Base-by-base conservation (phyloP, 1,284 basidiomycete genomes). In the Leccinum insigne region DNA sequence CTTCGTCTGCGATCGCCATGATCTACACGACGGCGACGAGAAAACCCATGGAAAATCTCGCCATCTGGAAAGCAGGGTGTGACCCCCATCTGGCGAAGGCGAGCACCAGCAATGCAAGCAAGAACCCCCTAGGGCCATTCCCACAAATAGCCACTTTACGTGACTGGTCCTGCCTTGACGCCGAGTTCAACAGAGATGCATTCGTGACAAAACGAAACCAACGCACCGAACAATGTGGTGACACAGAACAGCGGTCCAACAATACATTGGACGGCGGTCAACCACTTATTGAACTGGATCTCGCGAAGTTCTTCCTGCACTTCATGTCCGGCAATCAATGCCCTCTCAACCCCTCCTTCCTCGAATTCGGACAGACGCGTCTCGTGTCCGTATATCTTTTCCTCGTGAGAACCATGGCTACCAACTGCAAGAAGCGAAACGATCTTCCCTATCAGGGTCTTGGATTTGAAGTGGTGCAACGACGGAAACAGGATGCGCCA, bases 1-100 rank as follows among this genome's bases (percentile, higher is more conserved):
- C 95, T 77, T 98, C 94, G 75, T 97, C 95, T 1, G 96, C 95
- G 63, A 98, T 96, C 8, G 91, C 92, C 85, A 96, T 94, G 71
- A 98, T 97, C 96, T 96, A 98, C 5, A 98, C 89, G 71, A 97
- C 87, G 16, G 94, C 85, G 47, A 96, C 91, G 38, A 90, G 78
- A 79, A 98, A 98, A 1, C 96, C 96, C 82, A 95, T 89, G 47
- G 89, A 91, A 74, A 94, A 96, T 16, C 94, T 85, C n/a, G 86
- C 83, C 75, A 94, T 82, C 61, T 87, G 84, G 63, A 87, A 86
- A 2, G 85, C 78, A 1, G 85, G 82, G 63, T 88, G 83, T 6
- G 82, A 81, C 1, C 91, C 90, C 62, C 85, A 83, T 3, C 85
- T 82, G 2, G 88, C 85, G 74, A 90, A 89, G 0, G 85, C 75